These are phyloP conservation scores for Pilobolus umbonatus DNA, from an alignment of 192 early-diverging fungal genomes.

Conservation along the genomic window DNA sequence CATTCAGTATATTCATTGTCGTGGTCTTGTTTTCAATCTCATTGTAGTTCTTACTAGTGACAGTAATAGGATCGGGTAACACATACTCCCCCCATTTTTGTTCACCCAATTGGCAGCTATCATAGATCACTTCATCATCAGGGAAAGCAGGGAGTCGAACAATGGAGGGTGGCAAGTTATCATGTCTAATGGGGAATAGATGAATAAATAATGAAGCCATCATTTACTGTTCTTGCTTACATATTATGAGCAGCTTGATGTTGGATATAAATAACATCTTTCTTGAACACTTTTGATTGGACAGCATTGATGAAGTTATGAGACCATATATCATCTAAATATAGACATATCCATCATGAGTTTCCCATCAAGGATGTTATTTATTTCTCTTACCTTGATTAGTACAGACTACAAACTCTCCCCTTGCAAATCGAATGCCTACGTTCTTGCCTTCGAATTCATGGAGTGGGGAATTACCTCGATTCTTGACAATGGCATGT, in stretches of 20 bases:
- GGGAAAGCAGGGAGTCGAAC: slow-evolving; percentile 24
- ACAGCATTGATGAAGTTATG: slow-evolving; percentile 34
- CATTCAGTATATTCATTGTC: slow-evolving; percentile 20
- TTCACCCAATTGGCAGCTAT: slow-evolving; percentile 18
- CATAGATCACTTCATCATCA: slow-evolving; percentile 23
- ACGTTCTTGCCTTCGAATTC: slow-evolving; percentile 40
- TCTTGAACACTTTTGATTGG: slow-evolving; percentile 26
- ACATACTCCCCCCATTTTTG: slow-evolving; percentile 30
- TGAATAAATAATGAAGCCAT: neutral
- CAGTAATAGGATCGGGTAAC: slow-evolving; percentile 13
- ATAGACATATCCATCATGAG: neutral
- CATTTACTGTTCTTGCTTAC: slow-evolving; percentile 18
- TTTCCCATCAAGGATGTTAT: too few relatives aligned
- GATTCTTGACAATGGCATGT: slow-evolving; percentile 29
- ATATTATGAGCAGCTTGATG: slow-evolving; percentile 30
- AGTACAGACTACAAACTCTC: slow-evolving; percentile 34
- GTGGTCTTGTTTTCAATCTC: slow-evolving; percentile 5
- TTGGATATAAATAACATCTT: slow-evolving; percentile 30
- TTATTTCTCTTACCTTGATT: slow-evolving; percentile 28
- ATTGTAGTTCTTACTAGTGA: slow-evolving; percentile 10
- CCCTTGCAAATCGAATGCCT: slow-evolving; percentile 34
- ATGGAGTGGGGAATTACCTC: slow-evolving; percentile 28
- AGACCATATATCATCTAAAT: slow-evolving; percentile 36
- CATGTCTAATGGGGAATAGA: slow-evolving; percentile 17
- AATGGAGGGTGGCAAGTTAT: slow-evolving; percentile 28